Evolutionary conservation across 2,329 filamentous ascomycete genomes (phyloP).

Genomic region (Sporothrix protearum): DNA sequence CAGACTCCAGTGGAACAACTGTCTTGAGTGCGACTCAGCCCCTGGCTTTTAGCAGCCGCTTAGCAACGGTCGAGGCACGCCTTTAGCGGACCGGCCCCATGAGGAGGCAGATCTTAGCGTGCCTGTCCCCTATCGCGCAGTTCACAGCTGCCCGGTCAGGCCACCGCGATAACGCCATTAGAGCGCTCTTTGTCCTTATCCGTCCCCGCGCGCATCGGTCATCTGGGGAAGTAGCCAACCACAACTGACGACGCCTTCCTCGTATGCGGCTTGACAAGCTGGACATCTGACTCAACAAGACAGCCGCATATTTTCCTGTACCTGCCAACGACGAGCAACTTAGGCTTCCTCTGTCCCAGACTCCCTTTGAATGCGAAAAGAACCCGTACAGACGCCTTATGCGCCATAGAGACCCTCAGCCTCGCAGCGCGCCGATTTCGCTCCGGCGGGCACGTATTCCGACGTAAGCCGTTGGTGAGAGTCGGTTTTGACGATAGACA

Average conservation of each 20-base stretch:
- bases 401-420: background rate
- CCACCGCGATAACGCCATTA: conserved; percentile 11
- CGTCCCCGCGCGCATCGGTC: background rate
- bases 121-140: background rate
- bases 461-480: conserved; percentile 7
- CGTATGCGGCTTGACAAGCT: background rate
- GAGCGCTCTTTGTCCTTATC: background rate
- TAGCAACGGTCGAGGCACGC: background rate
- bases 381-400: background rate
- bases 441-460: conserved; percentile 6
- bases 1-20: background rate
- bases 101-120: background rate
- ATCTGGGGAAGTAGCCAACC: conserved; percentile 12
- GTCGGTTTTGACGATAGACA: background rate
- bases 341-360: no score
- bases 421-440: conserved; percentile 15
- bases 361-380: background rate
- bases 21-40: conserved; percentile 9
- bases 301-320: background rate
- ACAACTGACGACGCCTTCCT: background rate
- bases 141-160: background rate
- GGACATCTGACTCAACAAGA: background rate
- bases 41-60: background rate
- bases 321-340: background rate
- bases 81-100: background rate